Base-by-base conservation (phyloP, 2,329 filamentous ascomycete genomes). In the Achaetomium macrosporum region DNA sequence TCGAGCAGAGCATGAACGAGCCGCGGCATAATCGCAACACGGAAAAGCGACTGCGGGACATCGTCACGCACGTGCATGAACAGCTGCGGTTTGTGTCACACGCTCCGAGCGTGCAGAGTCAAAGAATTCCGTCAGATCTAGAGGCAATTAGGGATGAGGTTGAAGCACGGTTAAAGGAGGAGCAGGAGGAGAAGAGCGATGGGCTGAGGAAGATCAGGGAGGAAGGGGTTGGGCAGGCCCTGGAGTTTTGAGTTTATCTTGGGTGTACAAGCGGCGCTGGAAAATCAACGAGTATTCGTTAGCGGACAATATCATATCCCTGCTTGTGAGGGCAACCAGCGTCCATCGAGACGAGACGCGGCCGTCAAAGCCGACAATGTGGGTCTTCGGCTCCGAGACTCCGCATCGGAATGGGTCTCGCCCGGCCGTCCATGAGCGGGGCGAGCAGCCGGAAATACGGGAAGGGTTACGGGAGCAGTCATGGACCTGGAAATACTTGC, bases 61-160 rank as follows among this genome's bases (percentile, higher is more conserved):
- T 96, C 41, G 78, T 95, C 4, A 78, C 86, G 65, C 84, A 88
- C 54, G 84, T 96, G 41, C 82, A 83, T 41, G 89, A 95, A 68
- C 91, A 97, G 70, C 71, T 99, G 59, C 79, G 88, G 25, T 96
- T 95, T 66, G 83, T 97, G 48, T 78, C 88, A 64, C 81, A 84
- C 36, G 89, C 90, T 8, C 93, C 93, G 0, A 95, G 90, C 63
- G 89, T 95, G 29, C 90, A 95, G 68, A 87, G 90, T 71, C 82
- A 83, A 60, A 79, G 83, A 42, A 87, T 96, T 49, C 90, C 89
- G 10, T 86, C 88, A 0, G 88, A 92, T 64, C 76, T 93, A 7
- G 76, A 79, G 16, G 82, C 76, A 40, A 76, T 88, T 11, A 75
- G 87, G 58, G 81, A 86, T 53, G 81, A 88, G 50, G 81, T 88